Evolutionary conservation across 2,329 filamentous ascomycete genomes (phyloP).

Genomic region (Penicillium italicum): DNA sequence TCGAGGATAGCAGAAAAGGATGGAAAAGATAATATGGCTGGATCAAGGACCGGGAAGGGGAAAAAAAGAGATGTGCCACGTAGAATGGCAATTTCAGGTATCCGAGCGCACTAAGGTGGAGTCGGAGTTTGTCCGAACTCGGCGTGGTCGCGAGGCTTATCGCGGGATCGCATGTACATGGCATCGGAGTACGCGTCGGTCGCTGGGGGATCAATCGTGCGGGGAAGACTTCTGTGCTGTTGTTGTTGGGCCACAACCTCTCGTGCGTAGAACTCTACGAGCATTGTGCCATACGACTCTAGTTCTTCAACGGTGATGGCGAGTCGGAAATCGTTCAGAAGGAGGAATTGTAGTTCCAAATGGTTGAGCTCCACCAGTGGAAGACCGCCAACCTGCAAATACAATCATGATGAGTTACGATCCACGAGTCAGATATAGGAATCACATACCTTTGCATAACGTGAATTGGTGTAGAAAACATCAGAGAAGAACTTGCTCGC

Average conservation of each 20-base stretch:
- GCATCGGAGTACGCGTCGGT: conserved; percentile 25
- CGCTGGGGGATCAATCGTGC: conserved; percentile 15
- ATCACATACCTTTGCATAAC: conserved; percentile 87
- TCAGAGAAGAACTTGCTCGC: conserved; percentile 99
- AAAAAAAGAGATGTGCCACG: not conserved
- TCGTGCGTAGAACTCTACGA: conserved; percentile 94
- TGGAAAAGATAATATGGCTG: not conserved
- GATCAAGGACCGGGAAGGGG: not conserved
- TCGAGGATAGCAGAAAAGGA: not conserved
- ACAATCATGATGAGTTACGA: not conserved
- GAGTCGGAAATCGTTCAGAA: conserved; percentile 93
- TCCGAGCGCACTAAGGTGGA: conserved; percentile 25
- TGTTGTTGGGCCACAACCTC: conserved; percentile 68
- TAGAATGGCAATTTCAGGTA: not conserved
- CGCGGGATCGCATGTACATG: conserved; percentile 35
- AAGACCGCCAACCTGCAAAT: conserved; percentile 77
- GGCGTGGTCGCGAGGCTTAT: conserved; percentile 23
- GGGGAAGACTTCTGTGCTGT: conserved; percentile 17
- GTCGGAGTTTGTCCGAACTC: conserved; percentile 36
- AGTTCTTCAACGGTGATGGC: conserved; percentile 91
- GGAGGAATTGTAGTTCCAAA: conserved; percentile 88
- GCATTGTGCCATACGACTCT: conserved; percentile 95
- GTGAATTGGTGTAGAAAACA: conserved; percentile 97
- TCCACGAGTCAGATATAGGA: not conserved
- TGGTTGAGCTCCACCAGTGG: conserved; percentile 92